These are phyloP conservation scores for Gamsiella multidivaricata DNA, from an alignment of 192 early-diverging fungal species.

Conservation along the genomic window DNA sequence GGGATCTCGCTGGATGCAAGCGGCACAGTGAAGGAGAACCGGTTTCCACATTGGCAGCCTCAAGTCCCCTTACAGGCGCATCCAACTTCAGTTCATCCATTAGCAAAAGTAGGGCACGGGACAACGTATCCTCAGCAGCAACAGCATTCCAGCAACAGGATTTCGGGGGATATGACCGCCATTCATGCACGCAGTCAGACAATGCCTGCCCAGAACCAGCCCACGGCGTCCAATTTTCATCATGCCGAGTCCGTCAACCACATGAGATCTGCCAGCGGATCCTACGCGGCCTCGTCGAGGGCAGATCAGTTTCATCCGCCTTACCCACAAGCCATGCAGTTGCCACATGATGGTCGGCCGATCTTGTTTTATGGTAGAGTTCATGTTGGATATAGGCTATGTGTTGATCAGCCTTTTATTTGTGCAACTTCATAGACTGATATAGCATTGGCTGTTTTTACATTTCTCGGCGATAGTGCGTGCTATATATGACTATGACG, in stretches of 20 bases:
- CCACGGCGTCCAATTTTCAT: background rate
- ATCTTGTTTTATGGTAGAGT: slow-evolving; percentile 55
- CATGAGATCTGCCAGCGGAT: background rate
- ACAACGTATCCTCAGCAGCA: background rate
- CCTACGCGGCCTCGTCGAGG: background rate
- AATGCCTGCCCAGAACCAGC: slow-evolving; percentile 16
- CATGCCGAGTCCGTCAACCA: background rate
- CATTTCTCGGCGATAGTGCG: slow-evolving; percentile 37
- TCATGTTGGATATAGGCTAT: background rate
- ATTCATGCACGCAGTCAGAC: slow-evolving; percentile 21
- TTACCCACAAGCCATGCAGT: background rate
- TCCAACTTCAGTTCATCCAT: background rate
- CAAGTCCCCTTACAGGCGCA: slow-evolving; percentile 31
- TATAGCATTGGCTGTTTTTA: background rate
- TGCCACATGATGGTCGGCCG: slow-evolving; percentile 42
- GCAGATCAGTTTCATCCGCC: background rate
- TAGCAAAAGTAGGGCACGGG: background rate
- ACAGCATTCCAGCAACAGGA: slow-evolving; percentile 3
- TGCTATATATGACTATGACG: slow-evolving; percentile 57
- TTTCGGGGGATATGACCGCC: background rate
- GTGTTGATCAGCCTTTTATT: background rate
- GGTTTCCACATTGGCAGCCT: slow-evolving; percentile 48
- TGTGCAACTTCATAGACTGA: too few species aligned
- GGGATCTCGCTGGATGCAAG: slow-evolving; percentile 50
- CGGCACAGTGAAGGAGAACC: slow-evolving; percentile 41